Conservation (phyloP, 305 asterid species). For the Fraxinus floribunda region DNA sequence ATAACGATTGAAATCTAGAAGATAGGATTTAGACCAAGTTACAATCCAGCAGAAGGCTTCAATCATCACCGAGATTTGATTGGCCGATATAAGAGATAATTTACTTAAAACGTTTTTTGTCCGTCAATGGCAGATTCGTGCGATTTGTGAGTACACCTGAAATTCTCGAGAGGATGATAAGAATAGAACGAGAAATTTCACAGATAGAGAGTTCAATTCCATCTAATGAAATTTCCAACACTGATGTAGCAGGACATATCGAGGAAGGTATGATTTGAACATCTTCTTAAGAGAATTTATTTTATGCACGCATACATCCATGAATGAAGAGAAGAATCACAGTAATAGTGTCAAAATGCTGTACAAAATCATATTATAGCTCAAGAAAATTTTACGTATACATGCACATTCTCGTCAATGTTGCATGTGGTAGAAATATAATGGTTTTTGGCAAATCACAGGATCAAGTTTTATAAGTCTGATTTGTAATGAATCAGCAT, state of each 20-base stretch:
- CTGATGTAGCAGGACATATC: constrained; percentile 33
- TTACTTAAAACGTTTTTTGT: constrained; percentile 5
- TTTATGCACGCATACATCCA: background rate
- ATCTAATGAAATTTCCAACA: constrained; percentile 40
- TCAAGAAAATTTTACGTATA: background rate
- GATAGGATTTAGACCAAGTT: constrained; percentile 3
- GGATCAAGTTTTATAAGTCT: background rate
- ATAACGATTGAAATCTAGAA: constrained; percentile 4
- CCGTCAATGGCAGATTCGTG: constrained; percentile 55
- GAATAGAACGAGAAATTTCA: constrained; percentile 62
- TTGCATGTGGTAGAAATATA: background rate
- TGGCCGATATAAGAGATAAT: background rate
- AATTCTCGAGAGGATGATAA: constrained; percentile 72
- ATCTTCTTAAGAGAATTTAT: background rate
- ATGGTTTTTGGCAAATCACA: background rate
- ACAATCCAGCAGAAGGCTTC: constrained; percentile 7
- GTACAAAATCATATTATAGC: background rate
- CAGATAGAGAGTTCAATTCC: constrained; percentile 74
- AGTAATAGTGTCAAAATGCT: background rate
- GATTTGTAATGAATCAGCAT: constrained; percentile 11
- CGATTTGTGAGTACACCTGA: constrained; percentile 85
- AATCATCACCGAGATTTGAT: background rate
- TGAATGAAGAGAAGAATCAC: background rate
- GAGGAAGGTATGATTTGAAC: constrained; percentile 46
- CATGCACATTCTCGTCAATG: background rate